Evolutionary conservation across 441 rosid species (phyloP), one percentile per base, ranked within the genome.

Genomic region (Mallotus japonicus): DNA sequence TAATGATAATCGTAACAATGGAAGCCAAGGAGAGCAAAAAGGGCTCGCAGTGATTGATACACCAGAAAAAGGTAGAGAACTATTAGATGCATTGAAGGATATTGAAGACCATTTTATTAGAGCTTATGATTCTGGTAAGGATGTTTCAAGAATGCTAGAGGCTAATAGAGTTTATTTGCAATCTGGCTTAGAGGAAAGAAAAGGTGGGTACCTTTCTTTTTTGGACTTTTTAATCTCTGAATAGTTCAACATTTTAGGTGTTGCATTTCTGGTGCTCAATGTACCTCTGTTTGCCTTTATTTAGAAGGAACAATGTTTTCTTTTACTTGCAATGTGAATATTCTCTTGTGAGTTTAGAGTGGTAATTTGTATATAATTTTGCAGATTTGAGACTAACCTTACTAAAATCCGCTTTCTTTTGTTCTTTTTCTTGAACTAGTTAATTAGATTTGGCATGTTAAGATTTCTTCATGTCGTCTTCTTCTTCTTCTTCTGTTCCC

Each of bases 101-200:
- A 84, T 90, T 71, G 89, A 88, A 67, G 89, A 85, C 67, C 82
- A 88, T 75, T 90, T 90, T 72, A 78, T 89, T 46, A 89, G 88
- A 80, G 96, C 96, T 79, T 87, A 80, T 83, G 89, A 87, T 78
- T 86, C 89, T 72, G 93, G 96, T 16, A 90, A 90, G 69, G 92
- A 86, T 73, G 92, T 90, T 0, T 90, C 93, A 46, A 87, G 83
- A 77, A 90, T 89, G 96, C 77, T 90, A 32, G 96, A 90, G 78
- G 92, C 87, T 66, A 90, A 82, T 66, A 82, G 77, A 76, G 78
- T 86, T 75, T 78, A 80, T 69, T 74, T 85, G 80, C 92, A 85
- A 32, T 82, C 93, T 67, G 85, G 86, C 53, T 72, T 83, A 60
- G 89, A 85, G 76, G 92, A 83, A 82, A 80, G 87, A 12, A 89